Evolutionary conservation across 2,329 filamentous ascomycete species (phyloP).

Genomic region (Alternaria triticina): DNA sequence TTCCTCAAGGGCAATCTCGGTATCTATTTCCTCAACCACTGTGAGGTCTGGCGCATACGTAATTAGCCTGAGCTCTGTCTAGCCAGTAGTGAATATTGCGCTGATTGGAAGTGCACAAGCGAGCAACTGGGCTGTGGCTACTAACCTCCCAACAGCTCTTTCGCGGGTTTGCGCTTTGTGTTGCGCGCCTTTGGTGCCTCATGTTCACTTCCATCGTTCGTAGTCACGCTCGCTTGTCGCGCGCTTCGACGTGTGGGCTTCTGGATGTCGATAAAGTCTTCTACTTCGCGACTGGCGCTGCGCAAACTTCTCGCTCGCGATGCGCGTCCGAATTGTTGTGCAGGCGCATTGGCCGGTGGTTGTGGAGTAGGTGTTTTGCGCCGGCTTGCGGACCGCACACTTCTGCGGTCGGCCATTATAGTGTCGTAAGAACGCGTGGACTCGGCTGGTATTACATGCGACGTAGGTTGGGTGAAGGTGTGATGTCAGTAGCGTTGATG

Average conservation of each 20-base stretch:
- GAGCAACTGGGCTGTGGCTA: conserved; percentile 8
- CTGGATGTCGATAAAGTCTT: conserved; percentile 20
- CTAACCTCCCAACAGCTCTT: conserved; percentile 37
- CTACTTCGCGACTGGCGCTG: conserved; percentile 51
- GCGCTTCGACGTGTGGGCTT: conserved; percentile 32
- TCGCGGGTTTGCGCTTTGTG: conserved; percentile 29
- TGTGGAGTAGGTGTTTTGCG: conserved; percentile 44
- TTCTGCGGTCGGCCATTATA: conserved; percentile 43
- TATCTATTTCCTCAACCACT: conserved; percentile 41
- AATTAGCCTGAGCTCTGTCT: conserved; percentile 16
- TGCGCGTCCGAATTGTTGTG: conserved; percentile 28
- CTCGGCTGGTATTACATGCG: conserved; percentile 12
- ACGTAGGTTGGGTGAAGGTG: neutral
- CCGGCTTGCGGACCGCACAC: conserved; percentile 42
- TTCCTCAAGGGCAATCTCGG: conserved; percentile 27
- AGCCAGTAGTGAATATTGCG: neutral
- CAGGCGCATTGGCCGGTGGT: conserved; percentile 25
- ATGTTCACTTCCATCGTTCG: conserved; percentile 33
- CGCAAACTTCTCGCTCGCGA: conserved; percentile 42
- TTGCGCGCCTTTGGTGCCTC: conserved; percentile 23
- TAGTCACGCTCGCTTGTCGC: conserved; percentile 39
- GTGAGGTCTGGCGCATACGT: conserved; percentile 37
- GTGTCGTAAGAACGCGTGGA: neutral
- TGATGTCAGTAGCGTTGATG: conserved; percentile 7
- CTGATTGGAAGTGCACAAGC: neutral